Conservation (phyloP, 2,329 filamentous ascomycete genomes). For the Alternaria longipes region DNA sequence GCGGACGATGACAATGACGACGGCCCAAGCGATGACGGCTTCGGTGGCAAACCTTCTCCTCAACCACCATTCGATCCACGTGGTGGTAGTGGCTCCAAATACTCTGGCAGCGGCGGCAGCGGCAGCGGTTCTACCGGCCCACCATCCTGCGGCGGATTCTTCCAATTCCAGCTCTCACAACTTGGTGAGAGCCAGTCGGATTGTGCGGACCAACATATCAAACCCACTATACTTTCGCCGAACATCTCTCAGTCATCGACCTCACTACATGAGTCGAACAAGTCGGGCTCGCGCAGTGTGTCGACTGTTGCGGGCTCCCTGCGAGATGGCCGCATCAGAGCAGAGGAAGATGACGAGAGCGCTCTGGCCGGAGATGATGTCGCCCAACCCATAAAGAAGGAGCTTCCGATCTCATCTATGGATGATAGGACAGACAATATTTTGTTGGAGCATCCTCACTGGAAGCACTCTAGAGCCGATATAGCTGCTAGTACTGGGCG, state of each 20-base stretch:
- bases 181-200: conserved; percentile 23
- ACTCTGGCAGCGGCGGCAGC: conserved; percentile 29
- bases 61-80: conserved; percentile 32
- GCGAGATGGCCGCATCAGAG: conserved; percentile 21
- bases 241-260: conserved; percentile 18
- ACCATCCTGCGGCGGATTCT: conserved; percentile 35
- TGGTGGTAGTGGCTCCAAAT: conserved; percentile 27
- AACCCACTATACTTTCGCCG: conserved; percentile 20
- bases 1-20: conserved; percentile 41
- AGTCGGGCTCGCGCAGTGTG: neutral
- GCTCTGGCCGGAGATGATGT: conserved; percentile 48
- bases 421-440: neutral
- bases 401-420: neutral
- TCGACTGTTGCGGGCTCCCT: conserved; percentile 11
- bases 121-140: conserved; percentile 22
- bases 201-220: conserved; percentile 22
- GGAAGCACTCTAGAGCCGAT: neutral
- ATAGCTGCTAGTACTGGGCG: neutral
- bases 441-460: conserved; percentile 3
- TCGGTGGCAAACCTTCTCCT: conserved; percentile 32
- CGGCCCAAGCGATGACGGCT: conserved; percentile 39
- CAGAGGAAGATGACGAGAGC: conserved; percentile 35
- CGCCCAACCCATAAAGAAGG: conserved; percentile 30
- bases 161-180: conserved; percentile 46
- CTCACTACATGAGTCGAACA: conserved; percentile 1